phyloP scores from a whole-genome alignment of 495 filamentous ascomycete species.

The Aspergillus cavernicola region DNA sequence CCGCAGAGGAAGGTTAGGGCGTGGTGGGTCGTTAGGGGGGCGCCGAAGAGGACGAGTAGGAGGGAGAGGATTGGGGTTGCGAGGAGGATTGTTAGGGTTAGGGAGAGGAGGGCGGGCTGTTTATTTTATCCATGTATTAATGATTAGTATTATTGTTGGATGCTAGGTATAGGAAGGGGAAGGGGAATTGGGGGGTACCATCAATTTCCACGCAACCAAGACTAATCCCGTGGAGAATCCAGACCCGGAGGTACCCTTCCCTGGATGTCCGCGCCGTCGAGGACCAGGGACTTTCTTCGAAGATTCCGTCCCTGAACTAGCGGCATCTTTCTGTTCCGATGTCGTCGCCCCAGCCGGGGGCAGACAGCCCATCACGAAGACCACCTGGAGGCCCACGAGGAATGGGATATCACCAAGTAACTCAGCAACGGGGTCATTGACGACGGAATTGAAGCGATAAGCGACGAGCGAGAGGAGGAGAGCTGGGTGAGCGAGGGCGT shows the following conservation, averaged over 20 bases:
- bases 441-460: conserved; percentile 61
- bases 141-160: too few relatives aligned
- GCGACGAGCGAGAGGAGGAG: conserved; percentile 59
- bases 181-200: not conserved
- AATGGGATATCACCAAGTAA: conserved; percentile 59
- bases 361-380: conserved; percentile 69
- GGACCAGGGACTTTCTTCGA: too few relatives aligned
- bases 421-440: conserved; percentile 65
- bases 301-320: not conserved
- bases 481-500: conserved; percentile 60
- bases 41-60: conserved; percentile 81
- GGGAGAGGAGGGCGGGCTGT: conserved; percentile 60
- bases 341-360: conserved; percentile 52
- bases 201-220: conserved; percentile 8
- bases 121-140: too few relatives aligned
- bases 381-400: conserved; percentile 60
- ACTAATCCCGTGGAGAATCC: not conserved
- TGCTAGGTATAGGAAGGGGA: not conserved
- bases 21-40: conserved; percentile 80
- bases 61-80: conserved; percentile 59
- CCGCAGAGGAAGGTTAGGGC: conserved; percentile 74
- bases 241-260: not conserved
- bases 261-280: not conserved
- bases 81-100: conserved; percentile 61
- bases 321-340: not conserved